phyloP scores from a whole-genome alignment of 139 green algal genomes.

The Volvox africanus region DNA sequence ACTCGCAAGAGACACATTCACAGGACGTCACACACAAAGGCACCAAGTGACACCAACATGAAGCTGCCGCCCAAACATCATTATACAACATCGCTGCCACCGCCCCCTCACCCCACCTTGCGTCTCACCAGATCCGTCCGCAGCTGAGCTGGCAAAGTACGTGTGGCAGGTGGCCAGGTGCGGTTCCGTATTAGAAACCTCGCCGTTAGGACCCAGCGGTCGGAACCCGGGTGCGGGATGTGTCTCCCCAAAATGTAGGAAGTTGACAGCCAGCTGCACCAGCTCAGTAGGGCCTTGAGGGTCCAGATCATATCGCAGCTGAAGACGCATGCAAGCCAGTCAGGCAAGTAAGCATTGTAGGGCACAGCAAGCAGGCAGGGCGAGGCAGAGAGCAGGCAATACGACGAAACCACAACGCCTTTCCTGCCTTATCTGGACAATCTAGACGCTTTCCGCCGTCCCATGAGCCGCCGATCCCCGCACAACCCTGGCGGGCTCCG shows the following conservation, averaged over 20 bases:
- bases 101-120: too few species aligned
- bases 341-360: too few species aligned
- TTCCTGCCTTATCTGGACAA: too few species aligned
- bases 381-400: too few species aligned
- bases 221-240: neutral
- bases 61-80: too few species aligned
- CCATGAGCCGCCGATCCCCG: neutral
- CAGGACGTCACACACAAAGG: too few species aligned
- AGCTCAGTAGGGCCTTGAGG: neutral
- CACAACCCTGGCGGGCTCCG: neutral
- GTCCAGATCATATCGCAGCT: slow-evolving; percentile 26
- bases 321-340: neutral
- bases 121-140: neutral
- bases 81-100: too few species aligned
- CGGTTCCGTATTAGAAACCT: neutral
- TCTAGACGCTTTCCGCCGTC: too few species aligned
- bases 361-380: too few species aligned
- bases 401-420: too few species aligned
- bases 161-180: neutral
- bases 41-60: too few species aligned
- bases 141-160: neutral
- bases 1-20: too few species aligned
- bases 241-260: neutral
- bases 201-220: neutral
- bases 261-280: slow-evolving; percentile 22